phyloP scores from a whole-genome alignment of 768 basidiomycete genomes.

The Mycena rosella region DNA sequence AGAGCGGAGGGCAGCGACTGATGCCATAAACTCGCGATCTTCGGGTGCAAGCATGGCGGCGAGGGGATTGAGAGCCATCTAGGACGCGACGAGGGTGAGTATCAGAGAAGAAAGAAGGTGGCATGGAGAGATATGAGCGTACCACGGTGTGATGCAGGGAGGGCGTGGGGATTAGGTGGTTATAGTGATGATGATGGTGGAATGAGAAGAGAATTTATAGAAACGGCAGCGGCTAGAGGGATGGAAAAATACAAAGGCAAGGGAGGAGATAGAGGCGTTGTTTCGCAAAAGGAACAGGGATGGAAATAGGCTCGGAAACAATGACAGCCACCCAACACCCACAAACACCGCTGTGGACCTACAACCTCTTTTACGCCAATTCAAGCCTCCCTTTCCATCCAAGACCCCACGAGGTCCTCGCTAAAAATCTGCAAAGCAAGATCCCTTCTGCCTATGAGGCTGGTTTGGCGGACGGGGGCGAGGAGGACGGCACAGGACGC shows the following conservation, averaged over 20 bases:
- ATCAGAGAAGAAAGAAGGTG: slow-evolving; percentile 4
- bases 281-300: slow-evolving; percentile 10
- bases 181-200: background rate
- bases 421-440: slow-evolving; percentile 1
- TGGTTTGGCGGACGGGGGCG: background rate
- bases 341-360: slow-evolving; percentile 18
- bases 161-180: background rate
- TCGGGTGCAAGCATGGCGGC: slow-evolving; percentile 6
- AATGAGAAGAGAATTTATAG: slow-evolving; percentile 12
- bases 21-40: slow-evolving; percentile 25
- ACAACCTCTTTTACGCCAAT: slow-evolving; percentile 16
- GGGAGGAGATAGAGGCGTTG: slow-evolving; percentile 20
- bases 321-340: slow-evolving; percentile 6
- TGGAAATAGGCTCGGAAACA: slow-evolving; percentile 3
- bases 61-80: slow-evolving; percentile 9
- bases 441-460: background rate
- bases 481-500: background rate
- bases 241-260: slow-evolving; percentile 27
- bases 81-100: background rate
- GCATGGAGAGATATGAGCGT: slow-evolving; percentile 9
- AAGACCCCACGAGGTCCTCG: background rate
- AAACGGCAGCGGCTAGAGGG: slow-evolving; percentile 1
- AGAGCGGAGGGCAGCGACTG: slow-evolving; percentile 15
- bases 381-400: background rate
- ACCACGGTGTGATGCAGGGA: slow-evolving; percentile 1